These are phyloP conservation scores for Closterium sp. DNA, from an alignment of 139 green algal species.

Conservation along the genomic window DNA sequence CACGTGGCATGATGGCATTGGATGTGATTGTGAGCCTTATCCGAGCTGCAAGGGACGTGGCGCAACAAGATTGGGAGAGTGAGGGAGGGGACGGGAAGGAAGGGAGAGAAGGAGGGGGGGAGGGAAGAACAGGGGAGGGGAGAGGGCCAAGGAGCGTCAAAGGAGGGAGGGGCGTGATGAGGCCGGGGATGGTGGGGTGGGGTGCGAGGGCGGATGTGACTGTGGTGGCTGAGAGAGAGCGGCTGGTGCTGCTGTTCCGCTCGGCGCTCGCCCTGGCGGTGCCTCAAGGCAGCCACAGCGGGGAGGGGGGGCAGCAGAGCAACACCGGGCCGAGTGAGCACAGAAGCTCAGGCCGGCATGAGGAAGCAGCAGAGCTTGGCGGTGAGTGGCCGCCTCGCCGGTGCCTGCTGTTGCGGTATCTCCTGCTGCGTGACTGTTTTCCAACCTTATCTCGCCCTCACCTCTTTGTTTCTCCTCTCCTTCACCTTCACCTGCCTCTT, in stretches of 20 bases:
- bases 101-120: background rate
- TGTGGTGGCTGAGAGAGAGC: background rate
- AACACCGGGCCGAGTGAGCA: background rate
- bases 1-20: background rate
- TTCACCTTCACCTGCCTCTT: background rate
- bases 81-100: background rate
- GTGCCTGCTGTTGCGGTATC: background rate
- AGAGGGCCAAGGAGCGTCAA: too few relatives aligned
- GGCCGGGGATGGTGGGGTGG: background rate
- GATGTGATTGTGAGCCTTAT: background rate
- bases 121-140: background rate
- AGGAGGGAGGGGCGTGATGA: background rate
- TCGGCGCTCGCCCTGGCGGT: background rate
- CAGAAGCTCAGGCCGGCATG: background rate
- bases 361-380: background rate
- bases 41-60: background rate
- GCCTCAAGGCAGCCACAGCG: background rate
- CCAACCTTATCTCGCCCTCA: too few relatives aligned
- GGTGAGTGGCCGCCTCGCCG: background rate
- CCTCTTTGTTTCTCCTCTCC: background rate
- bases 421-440: background rate
- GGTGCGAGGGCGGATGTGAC: background rate
- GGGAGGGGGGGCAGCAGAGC: background rate
- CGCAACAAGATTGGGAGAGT: background rate
- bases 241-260: background rate